Evolutionary conservation across 2,329 filamentous ascomycete species (phyloP), one percentile per base, ranked within the genome.

Genomic region (Dothideomycetes sp.): DNA sequence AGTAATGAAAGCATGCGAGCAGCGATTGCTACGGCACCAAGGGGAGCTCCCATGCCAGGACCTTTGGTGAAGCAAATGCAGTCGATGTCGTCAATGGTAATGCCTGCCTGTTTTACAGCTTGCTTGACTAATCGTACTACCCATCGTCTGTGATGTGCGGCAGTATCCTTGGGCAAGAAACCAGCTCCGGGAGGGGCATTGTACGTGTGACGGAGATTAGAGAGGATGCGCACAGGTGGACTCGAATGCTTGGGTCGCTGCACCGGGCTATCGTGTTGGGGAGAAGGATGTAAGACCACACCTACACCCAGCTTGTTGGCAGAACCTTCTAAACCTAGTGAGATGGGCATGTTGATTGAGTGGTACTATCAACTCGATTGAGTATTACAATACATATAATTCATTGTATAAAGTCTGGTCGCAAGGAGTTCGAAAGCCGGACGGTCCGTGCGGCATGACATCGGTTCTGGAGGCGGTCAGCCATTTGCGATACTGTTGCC

Each of bases 261-360:
- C 3, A n/a, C 32, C 12, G 45, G 45, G 38, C 52, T 57, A 43
- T 61, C 56, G 47, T 57, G 57, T 10, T 43, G 56, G 7, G 65
- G 55, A 46, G 65, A 52, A 3, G 78, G 71, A 67, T 96, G 91
- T 17, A 78, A 75, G 59, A 98, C 94, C 43, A 98, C 70, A 55
- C 91, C 91, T 43, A 96, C 81, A 50, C 89, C 91, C 38, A 98
- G 78, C 65, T 98, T 98, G 72, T 98, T 98, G 63, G 91, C 91
- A 42, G 86, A 94, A 60, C 91, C 89, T 69, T 98, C 91, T 58
- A 85, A 72, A 16, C 81, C 81, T 52, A 84, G 72, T 19, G 79
- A 73, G 50, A 84, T 80, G 69, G 56, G 54, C 57, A 60, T 60
- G 3, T 40, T 50, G 36, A n/a, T n/a, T 27, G 31, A 7, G 8